A percentile compares a stretch with the other conserved stretches of the same genome.
phyloP scores from a whole-genome alignment of 169 alveolate genomes.

The Perkinsus chesapeaki region DNA sequence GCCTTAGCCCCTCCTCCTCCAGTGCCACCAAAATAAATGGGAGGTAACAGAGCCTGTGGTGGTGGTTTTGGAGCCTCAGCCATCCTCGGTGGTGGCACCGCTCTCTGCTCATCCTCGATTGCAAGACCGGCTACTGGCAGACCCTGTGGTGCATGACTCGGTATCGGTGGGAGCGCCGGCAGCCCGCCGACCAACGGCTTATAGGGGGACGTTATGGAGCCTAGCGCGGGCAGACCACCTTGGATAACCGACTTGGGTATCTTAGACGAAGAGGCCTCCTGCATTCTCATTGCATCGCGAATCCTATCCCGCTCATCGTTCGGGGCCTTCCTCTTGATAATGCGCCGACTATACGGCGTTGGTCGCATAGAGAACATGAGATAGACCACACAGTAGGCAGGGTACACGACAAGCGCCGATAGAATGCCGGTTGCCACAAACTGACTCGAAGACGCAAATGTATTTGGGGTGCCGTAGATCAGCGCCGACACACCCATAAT shows the following conservation, averaged over 20 bases:
- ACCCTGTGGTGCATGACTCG: too few species aligned
- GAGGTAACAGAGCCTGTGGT: conserved; percentile 5
- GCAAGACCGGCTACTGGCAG: conserved; percentile 2
- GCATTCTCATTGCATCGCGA: background rate
- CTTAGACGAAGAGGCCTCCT: background rate
- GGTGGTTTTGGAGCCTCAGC: conserved; percentile 7
- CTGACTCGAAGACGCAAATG: background rate
- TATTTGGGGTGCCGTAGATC: background rate
- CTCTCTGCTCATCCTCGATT: background rate
- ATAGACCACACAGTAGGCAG: background rate
- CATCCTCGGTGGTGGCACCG: conserved; percentile 7
- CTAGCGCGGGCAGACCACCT: background rate
- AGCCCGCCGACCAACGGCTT: background rate
- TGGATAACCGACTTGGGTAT: background rate
- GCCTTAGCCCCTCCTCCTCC: background rate
- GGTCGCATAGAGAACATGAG: conserved; percentile 4
- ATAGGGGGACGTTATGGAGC: background rate
- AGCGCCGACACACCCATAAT: background rate
- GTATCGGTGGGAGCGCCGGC: background rate
- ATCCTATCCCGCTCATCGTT: background rate
- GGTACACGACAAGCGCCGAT: background rate
- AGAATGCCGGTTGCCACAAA: background rate
- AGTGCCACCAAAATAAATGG: background rate
- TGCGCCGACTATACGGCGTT: background rate
- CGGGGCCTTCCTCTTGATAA: conserved; percentile 12